Base-by-base conservation (phyloP, 768 basidiomycete species). In the Krasilnikovozyma curviuscula region DNA sequence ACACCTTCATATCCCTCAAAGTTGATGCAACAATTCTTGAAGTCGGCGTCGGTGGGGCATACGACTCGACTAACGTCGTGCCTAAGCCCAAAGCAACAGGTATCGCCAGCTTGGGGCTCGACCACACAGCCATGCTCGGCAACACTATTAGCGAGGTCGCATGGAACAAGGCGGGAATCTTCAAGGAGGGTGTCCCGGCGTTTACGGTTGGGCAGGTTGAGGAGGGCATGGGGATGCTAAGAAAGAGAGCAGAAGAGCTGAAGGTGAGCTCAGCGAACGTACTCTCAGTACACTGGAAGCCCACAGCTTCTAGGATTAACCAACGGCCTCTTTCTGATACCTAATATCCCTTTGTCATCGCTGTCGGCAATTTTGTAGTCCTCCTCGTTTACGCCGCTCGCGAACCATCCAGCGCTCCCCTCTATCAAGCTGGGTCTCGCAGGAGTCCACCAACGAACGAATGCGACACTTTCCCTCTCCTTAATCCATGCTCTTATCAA, bases 21-120 rank as follows among this genome's bases (percentile, higher is more conserved):
- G 76, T 97, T 5, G 77, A 89, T 55, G 86, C 84, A 3, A 85
- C 89, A 0, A 74, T 98, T 46, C 71, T 98, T 21, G 93, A 98
- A 70, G 93, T 97, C 31, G 93, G 93, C 8, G 79, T 98, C 18
- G 93, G 93, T 19, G 93, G 93, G 9, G 71, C 73, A 19, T 83
- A 83, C 59, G 93, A 98, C 61, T 85, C 85, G 57, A 98, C 93
- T 24, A 98, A 98, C 56, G 76, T 91, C 52, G 84, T 97, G 10
- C 88, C 86, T 0, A 73, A 73, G 48, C 93, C 93, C 0, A 60
- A 88, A n/a, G 80, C 80, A 23, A 82, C 89, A 6, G 93, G 88
- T 6, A 70, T 97, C 21, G 83, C 89, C 8, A 73, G 84, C 3
- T 70, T 98, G 12, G 93, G 93, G 1, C 74, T 95, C 54, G 93